Conservation (phyloP, 2,329 filamentous ascomycete species). For the Leptosphaerulina australis region DNA sequence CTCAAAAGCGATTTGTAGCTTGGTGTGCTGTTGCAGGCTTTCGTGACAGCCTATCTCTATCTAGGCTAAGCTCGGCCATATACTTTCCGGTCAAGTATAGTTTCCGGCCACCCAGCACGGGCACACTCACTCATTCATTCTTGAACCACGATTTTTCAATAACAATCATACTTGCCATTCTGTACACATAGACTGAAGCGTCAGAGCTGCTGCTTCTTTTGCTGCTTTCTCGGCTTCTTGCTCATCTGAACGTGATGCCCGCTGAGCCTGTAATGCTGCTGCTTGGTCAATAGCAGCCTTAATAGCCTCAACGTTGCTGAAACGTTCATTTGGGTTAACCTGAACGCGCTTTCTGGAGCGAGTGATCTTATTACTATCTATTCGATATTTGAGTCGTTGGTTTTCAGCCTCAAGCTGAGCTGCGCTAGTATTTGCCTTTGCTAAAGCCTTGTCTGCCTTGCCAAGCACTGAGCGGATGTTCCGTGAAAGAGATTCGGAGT, state of each 20-base stretch:
- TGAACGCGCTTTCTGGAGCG: constrained; percentile 11
- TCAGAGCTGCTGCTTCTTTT: not conserved
- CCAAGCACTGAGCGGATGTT: constrained; percentile 1
- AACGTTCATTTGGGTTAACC: constrained; percentile 20
- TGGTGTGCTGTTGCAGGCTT: too few species aligned
- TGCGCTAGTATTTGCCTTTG: constrained; percentile 12
- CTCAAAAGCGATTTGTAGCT: too few species aligned
- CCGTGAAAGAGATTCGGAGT: not conserved
- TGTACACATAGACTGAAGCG: constrained; percentile 18
- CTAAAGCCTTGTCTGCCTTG: constrained; percentile 20
- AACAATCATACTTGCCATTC: constrained; percentile 15
- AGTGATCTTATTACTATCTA: not conserved
- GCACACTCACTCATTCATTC: constrained; percentile 20
- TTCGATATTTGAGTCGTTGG: constrained; percentile 13
- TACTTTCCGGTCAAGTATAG: not conserved
- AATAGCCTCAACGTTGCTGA: constrained; percentile 14
- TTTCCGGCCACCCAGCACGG: not conserved
- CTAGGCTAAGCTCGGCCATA: too few species aligned
- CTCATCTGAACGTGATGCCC: too few species aligned
- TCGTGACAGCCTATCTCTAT: too few species aligned
- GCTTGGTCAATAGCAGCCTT: constrained; percentile 8
- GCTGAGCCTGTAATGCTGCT: too few species aligned
- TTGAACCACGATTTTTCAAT: not conserved
- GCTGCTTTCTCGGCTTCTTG: not conserved
- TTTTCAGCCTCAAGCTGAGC: constrained; percentile 15